A percentile compares a stretch with the other conserved stretches of the same genome.
These are phyloP conservation scores for Fraxinus platypoda DNA, from an alignment of 305 asterid species.

Conservation along the genomic window DNA sequence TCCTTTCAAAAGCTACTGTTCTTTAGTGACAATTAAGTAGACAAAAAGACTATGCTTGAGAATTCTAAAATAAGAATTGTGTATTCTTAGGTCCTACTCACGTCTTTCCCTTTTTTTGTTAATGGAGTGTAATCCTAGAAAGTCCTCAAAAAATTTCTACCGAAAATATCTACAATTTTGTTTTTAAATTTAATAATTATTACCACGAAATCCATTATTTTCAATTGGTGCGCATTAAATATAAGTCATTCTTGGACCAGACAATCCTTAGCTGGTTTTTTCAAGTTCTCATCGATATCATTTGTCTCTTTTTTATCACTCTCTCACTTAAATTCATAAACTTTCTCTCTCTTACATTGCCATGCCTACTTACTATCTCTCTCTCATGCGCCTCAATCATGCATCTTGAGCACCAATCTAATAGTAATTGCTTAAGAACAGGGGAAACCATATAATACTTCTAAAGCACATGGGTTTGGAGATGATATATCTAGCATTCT, in stretches of 20 bases:
- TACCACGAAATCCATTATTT: neutral
- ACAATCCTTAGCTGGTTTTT: neutral
- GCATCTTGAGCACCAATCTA: neutral
- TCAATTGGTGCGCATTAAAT: neutral
- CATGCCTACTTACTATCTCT: neutral
- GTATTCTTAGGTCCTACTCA: no score
- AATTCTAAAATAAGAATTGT: no score
- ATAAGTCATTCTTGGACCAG: neutral
- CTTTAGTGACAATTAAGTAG: no score
- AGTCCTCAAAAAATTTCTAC: no score
- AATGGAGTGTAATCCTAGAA: no score
- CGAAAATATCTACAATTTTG: neutral
- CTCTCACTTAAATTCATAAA: neutral
- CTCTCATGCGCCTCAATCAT: neutral
- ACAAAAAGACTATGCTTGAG: no score
- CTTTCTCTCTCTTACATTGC: neutral
- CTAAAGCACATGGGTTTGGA: neutral
- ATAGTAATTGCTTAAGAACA: neutral
- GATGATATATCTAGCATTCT: neutral
- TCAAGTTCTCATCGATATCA: neutral
- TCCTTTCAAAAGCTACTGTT: no score
- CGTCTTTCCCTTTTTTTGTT: no score
- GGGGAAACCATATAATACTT: neutral
- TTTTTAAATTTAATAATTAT: neutral
- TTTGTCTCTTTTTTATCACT: neutral